Base-by-base conservation (phyloP, 2,329 filamentous ascomycete genomes). In the Penicillium sp. region DNA sequence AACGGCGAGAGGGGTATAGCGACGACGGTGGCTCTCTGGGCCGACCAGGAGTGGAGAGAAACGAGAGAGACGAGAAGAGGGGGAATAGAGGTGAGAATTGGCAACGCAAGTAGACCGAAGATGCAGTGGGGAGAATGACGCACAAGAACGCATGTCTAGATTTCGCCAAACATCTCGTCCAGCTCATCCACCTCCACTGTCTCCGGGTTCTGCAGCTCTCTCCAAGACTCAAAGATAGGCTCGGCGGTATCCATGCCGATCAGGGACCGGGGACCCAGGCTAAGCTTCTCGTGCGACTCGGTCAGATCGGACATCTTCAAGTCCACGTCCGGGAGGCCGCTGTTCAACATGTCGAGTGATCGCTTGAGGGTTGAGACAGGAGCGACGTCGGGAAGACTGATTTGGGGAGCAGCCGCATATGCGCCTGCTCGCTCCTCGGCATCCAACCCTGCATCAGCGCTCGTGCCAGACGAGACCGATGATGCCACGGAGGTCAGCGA, bases 111-210 rank as follows among this genome's bases (percentile, higher is more conserved):
- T 7, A 51, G 48, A 48, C 41, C 35, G 39, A 14, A 43, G 31
- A 55, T 4, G 43, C 41, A 51, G 55, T n/a, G 37, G n/a, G 63
- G 39, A 49, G 41, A 39, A 31, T 14, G 22, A n/a, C 22, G 35
- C 39, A 15, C 22, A 35, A 50, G 22, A 38, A 31, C 37, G 38
- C 56, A 47, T 28, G 60, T 61, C 83, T 79, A 92, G 75, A 87
- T 91, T 67, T 86, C 88, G 72, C 90, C 88, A 70, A 97, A 86
- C 74, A 97, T 85, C 68, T 90, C 87, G 72, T 98, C 94, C 25
- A 98, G 87, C 81, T 99, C 95, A 49, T 96, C 92, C 51, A 98
- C 86, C 75, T 96, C 92, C 67, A 98, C 89, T 65, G 88, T 90
- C 79, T 98, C 95, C 1, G 93, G 92, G 73, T 88, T 92, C 73